Conservation (phyloP, 140 eudicot species). For the Cichorium intybus region DNA sequence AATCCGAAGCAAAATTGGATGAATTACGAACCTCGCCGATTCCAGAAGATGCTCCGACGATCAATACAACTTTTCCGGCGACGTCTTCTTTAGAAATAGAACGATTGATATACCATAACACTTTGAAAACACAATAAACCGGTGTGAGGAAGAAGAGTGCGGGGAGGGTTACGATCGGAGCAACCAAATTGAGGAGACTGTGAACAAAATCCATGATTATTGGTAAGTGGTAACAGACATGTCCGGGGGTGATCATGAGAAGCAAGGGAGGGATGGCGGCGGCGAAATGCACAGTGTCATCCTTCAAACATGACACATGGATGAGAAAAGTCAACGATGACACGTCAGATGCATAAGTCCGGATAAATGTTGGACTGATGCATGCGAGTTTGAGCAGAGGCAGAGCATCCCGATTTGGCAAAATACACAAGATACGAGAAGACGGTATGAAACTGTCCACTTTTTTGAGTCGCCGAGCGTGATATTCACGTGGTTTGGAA, state of each 20-base stretch:
- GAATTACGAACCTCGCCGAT: conserved; percentile 29
- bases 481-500: no score
- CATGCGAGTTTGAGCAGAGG: no score
- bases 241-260: neutral
- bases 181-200: conserved; percentile 5
- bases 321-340: neutral
- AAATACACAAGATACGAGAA: no score
- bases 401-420: no score
- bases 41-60: conserved; percentile 35
- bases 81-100: conserved; percentile 26
- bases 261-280: neutral
- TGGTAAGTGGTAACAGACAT: neutral
- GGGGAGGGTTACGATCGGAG: conserved; percentile 15
- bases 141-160: conserved; percentile 27
- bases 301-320: neutral
- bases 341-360: conserved; percentile 1
- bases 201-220: conserved; percentile 19
- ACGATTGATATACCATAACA: neutral
- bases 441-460: no score
- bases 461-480: no score
- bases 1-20: neutral
- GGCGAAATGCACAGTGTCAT: neutral
- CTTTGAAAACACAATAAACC: conserved; percentile 2
- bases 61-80: conserved; percentile 32
- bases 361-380: no score